Conservation (phyloP, 352 stramenopile genomes). For the Vaucheria bursata region DNA sequence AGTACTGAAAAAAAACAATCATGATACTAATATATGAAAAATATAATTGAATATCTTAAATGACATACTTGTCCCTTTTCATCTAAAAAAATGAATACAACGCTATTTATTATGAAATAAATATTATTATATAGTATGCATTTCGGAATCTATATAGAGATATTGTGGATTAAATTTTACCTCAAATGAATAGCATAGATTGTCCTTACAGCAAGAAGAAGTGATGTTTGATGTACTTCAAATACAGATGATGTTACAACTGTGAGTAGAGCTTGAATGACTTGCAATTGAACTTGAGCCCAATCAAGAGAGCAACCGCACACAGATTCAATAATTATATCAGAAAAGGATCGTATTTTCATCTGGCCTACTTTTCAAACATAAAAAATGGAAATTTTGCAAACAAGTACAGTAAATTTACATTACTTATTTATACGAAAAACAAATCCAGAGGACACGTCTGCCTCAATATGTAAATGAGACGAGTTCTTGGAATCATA, state of each 20-base stretch:
- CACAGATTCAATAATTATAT: constrained; percentile 45
- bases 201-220: constrained; percentile 85
- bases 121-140: background rate
- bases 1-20: constrained; percentile 7
- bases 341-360: too few relatives aligned
- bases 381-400: background rate
- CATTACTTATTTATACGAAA: too few relatives aligned
- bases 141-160: background rate
- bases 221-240: constrained; percentile 74
- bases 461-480: too few relatives aligned
- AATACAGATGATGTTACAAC: constrained; percentile 75
- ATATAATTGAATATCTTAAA: background rate
- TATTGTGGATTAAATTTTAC: background rate
- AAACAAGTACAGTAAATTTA: too few relatives aligned
- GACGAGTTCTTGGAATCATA: too few relatives aligned
- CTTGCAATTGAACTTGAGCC: constrained; percentile 84
- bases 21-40: background rate
- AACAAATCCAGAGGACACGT: too few relatives aligned
- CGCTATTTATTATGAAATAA: background rate
- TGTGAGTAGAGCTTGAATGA: constrained; percentile 77
- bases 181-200: constrained; percentile 78
- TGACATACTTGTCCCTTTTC: too few relatives aligned
- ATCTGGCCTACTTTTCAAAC: too few relatives aligned
- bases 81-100: too few relatives aligned
- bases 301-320: constrained; percentile 76